phyloP scores from a whole-genome alignment of 2,329 filamentous ascomycete genomes.

The Fusarium nurragi region DNA sequence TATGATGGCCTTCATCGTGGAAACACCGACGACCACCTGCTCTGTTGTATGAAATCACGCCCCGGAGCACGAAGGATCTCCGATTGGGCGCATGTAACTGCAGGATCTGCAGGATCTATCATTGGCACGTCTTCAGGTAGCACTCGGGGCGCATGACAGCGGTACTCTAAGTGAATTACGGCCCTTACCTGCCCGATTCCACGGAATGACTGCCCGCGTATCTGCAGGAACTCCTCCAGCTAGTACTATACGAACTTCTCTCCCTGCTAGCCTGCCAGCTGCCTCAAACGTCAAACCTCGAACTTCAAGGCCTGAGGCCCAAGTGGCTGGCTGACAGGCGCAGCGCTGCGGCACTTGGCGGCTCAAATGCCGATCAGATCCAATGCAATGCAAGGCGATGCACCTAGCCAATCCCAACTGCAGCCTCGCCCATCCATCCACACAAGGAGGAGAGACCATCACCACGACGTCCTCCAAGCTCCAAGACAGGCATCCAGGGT shows the following conservation, averaged over 20 bases:
- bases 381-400: constrained; percentile 17
- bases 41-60: too few species aligned
- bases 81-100: constrained; percentile 4
- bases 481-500: constrained; percentile 14
- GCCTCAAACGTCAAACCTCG: too few species aligned
- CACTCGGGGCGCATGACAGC: neutral
- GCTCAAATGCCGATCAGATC: constrained; percentile 32
- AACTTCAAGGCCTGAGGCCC: neutral
- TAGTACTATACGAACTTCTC: neutral
- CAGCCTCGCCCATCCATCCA: constrained; percentile 17
- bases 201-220: neutral
- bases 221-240: too few species aligned
- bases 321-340: constrained; percentile 6
- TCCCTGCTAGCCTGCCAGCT: neutral
- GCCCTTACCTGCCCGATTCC: neutral
- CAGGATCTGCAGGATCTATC: neutral
- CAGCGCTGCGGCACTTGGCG: constrained; percentile 29
- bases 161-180: too few species aligned
- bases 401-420: constrained; percentile 26
- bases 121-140: neutral
- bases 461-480: too few species aligned
- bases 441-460: constrained; percentile 8
- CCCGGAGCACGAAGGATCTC: neutral
- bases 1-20: neutral
- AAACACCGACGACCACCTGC: too few species aligned